Percentiles rank a stretch among this genome's conserved stretches.
These are phyloP conservation scores for Coemansia sp. DNA, from an alignment of 192 early-diverging fungal species.

Conservation along the genomic window DNA sequence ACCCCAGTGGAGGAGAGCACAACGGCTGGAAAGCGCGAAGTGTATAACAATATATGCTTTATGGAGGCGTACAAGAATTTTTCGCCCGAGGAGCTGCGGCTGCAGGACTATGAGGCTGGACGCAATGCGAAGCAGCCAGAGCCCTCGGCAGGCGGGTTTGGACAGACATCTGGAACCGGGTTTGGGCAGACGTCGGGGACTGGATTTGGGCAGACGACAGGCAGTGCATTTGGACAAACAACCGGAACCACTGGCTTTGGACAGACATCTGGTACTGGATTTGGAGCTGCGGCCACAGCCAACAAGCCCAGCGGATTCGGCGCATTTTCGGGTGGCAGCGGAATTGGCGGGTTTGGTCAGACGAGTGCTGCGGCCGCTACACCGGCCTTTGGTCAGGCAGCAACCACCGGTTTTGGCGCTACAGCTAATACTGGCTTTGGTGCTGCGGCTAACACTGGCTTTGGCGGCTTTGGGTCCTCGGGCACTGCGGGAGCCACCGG, in stretches of 20 bases:
- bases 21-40: conserved; percentile 56
- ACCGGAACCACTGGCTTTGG: conserved; percentile 23
- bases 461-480: conserved; percentile 2
- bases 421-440: conserved; percentile 8
- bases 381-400: conserved; percentile 16
- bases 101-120: conserved; percentile 82
- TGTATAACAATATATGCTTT: conserved; percentile 70
- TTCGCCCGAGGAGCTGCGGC: conserved; percentile 86
- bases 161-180: conserved; percentile 1
- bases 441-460: neutral
- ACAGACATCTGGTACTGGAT: conserved; percentile 4
- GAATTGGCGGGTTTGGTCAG: conserved; percentile 23
- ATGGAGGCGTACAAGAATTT: conserved; percentile 84
- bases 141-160: conserved; percentile 4
- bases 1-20: conserved; percentile 54
- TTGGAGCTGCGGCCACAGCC: conserved; percentile 20
- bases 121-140: conserved; percentile 59
- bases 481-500: neutral
- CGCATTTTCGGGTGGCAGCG: conserved; percentile 13
- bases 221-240: conserved; percentile 24
- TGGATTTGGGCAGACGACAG: conserved; percentile 26
- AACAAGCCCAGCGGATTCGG: conserved; percentile 29
- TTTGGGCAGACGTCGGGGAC: conserved; percentile 18
- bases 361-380: conserved; percentile 20
- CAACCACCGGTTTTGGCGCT: conserved; percentile 21